Evolutionary conservation across 1,139 yeast species (phyloP), one percentile per base, ranked within the genome.

Genomic region (Pichia kudriavzevii): DNA sequence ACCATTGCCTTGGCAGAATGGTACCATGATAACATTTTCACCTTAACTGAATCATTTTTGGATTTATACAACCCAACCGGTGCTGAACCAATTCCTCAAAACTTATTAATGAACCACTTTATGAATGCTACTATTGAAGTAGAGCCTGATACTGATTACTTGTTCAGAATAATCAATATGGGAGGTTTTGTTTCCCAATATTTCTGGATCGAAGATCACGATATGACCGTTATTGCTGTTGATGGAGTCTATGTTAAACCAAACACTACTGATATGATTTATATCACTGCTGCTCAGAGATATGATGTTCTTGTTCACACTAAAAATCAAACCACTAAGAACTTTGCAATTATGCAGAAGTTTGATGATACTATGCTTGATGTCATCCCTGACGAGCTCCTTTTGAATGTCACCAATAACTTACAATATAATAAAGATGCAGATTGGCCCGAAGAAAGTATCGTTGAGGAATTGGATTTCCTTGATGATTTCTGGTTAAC

Each of bases 1-100:
- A 59, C 70, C n/a, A 58, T 87, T 43, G 62, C 80, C 7, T 52
- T 88, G 27, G 64, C 79, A 30, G 97, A 88, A 49, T 87, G 95
- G 93, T 88, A 88, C 61, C 94, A 85, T 57, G 66, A 72, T 24
- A 61, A 66, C 35, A 66, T 79, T 30, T 67, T 67, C 31, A 68
- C 55, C 15, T 66, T 87, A 47, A 61, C 69, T 43, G 59, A 67
- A 11, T 48, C 53, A 14, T 87, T 87, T 62, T 55, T 84, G 63
- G 72, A 66, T 46, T 60, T 80, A 44, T 79, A 70, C 63, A 88
- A 88, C 60, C 97, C 97, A 30, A 83, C 95, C 5, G 97, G 97
- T 45, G 95, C 96, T 23, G 97, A 88, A 60, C 97, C 97, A 28
- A 75, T 88, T 48, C 97, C 97, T 3, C 77, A 80, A 50, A 77